These are phyloP conservation scores for Nepenthes alata DNA, from an alignment of 179 eudicot species.

Conservation along the genomic window DNA sequence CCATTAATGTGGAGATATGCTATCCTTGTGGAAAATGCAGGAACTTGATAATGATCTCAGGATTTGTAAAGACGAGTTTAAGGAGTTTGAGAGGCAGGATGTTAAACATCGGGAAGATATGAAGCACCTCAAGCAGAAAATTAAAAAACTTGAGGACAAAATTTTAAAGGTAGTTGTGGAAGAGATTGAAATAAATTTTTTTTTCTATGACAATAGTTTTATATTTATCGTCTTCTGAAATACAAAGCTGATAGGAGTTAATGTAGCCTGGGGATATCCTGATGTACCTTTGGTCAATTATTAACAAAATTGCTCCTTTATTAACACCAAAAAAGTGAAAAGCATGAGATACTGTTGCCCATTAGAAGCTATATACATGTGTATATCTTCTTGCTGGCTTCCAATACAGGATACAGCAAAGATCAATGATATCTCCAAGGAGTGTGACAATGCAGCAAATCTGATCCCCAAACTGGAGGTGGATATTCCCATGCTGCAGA, in stretches of 20 bases:
- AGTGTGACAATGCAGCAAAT: slow-evolving; percentile 49
- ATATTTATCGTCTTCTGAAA: background rate
- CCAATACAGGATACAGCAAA: slow-evolving; percentile 52
- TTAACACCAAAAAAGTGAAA: no score
- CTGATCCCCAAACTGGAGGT: slow-evolving; percentile 68
- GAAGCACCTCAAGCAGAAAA: slow-evolving; percentile 78
- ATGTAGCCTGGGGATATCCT: no score
- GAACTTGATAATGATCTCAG: slow-evolving; percentile 62
- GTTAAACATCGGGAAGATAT: slow-evolving; percentile 76
- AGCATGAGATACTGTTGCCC: background rate
- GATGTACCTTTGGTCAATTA: no score
- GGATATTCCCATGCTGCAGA: slow-evolving; percentile 58
- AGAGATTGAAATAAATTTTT: background rate
- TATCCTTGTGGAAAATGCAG: slow-evolving; percentile 23
- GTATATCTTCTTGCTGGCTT: slow-evolving; percentile 14
- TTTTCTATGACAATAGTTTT: background rate
- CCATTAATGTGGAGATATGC: background rate
- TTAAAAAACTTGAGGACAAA: slow-evolving; percentile 82
- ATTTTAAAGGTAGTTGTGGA: slow-evolving; percentile 48
- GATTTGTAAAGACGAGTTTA: slow-evolving; percentile 66
- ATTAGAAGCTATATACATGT: background rate
- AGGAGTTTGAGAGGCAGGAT: slow-evolving; percentile 95
- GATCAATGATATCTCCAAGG: slow-evolving; percentile 45
- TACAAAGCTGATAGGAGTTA: no score
- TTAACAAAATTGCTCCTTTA: no score